These are phyloP conservation scores for Begonia loranthoides DNA, from an alignment of 306 rosid species.

Conservation along the genomic window DNA sequence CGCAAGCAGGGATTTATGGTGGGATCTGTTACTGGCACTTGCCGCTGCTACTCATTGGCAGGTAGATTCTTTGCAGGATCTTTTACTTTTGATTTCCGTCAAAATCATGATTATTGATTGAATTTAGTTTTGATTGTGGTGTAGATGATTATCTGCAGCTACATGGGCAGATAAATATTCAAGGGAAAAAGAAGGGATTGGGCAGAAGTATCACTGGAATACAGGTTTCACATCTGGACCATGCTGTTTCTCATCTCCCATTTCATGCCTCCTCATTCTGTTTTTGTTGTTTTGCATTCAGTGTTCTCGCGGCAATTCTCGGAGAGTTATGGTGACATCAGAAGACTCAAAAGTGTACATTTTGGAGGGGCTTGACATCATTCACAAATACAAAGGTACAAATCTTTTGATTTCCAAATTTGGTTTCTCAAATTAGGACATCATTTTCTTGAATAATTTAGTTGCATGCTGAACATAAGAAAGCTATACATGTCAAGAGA, in stretches of 20 bases:
- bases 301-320: constrained; percentile 43
- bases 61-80: constrained; percentile 25
- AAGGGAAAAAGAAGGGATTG: constrained; percentile 43
- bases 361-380: constrained; percentile 49
- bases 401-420: too few species aligned
- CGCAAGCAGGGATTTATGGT: constrained; percentile 54
- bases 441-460: too few species aligned
- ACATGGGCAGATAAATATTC: constrained; percentile 32
- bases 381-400: constrained; percentile 58
- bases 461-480: too few species aligned
- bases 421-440: too few species aligned
- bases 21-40: constrained; percentile 64
- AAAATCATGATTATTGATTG: too few species aligned
- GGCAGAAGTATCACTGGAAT: constrained; percentile 76
- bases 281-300: constrained; percentile 17
- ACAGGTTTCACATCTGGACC: constrained; percentile 35
- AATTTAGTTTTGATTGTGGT: too few species aligned
- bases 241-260: not conserved
- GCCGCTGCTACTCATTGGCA: constrained; percentile 54
- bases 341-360: constrained; percentile 74
- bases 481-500: too few species aligned
- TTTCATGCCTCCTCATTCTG: not conserved
- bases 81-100: too few species aligned
- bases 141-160: constrained; percentile 8
- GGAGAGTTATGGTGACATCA: constrained; percentile 60